These are phyloP conservation scores for Paraphaeosphaeria sporulosa DNA, from an alignment of 2,329 filamentous ascomycete species.

Conservation along the genomic window DNA sequence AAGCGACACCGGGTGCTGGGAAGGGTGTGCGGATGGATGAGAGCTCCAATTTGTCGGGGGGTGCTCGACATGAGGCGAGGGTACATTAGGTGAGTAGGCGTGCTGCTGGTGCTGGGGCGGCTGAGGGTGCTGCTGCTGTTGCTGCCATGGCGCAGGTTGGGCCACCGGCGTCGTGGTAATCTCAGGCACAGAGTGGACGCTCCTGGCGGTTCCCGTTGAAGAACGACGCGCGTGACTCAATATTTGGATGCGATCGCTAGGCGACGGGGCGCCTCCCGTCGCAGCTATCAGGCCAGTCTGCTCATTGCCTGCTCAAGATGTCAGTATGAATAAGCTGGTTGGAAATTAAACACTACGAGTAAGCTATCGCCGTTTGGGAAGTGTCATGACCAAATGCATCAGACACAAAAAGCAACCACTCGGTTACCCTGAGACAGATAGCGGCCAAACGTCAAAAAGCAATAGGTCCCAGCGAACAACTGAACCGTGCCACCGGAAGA, in stretches of 20 bases:
- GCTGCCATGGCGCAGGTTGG: conserved; percentile 47
- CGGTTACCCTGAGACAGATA: conserved; percentile 34
- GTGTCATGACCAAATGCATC: conserved; percentile 20
- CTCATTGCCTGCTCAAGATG: conserved; percentile 23
- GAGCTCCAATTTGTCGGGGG: conserved; percentile 43
- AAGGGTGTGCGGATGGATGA: conserved; percentile 42
- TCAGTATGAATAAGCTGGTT: neutral
- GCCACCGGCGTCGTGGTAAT: conserved; percentile 47
- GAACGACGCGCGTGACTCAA: conserved; percentile 48
- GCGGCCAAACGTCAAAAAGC: conserved; percentile 39
- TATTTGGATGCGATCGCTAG: conserved; percentile 49
- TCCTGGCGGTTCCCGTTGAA: conserved; percentile 48
- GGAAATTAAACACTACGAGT: neutral
- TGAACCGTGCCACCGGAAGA: conserved; percentile 33
- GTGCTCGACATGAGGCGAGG: conserved; percentile 46
- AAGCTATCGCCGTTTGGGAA: neutral
- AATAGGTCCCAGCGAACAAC: conserved; percentile 30
- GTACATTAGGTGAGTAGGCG: conserved; percentile 40
- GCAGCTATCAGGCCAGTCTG: conserved; percentile 33
- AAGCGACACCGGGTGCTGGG: conserved; percentile 44
- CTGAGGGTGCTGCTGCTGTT: conserved; percentile 20
- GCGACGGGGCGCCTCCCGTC: conserved; percentile 45
- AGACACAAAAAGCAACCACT: conserved; percentile 28
- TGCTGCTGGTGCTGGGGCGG: conserved; percentile 28
- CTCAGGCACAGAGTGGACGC: conserved; percentile 47